phyloP scores from a whole-genome alignment of 148 eudicot genomes.

The Polygonum maritimum region DNA sequence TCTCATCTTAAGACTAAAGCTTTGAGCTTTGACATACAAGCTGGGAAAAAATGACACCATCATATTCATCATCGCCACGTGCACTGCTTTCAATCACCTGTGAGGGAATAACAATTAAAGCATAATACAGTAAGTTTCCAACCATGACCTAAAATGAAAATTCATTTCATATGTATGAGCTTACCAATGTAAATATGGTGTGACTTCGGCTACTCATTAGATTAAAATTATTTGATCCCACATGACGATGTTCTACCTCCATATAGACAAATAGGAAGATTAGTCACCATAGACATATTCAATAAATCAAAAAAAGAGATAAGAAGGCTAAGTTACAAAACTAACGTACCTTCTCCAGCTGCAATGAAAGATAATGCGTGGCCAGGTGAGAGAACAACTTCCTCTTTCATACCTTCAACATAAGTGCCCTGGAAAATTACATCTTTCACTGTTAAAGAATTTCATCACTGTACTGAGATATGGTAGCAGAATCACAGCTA shows the following conservation, averaged over 20 bases:
- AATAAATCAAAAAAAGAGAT: background rate
- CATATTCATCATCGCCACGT: constrained; percentile 46
- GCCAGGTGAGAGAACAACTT: constrained; percentile 75
- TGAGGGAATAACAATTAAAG: constrained; percentile 1
- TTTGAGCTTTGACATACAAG: constrained; percentile 29
- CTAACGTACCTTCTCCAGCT: constrained; percentile 64
- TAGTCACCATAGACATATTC: background rate
- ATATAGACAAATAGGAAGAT: background rate
- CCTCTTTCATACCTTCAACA: constrained; percentile 79
- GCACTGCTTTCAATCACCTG: constrained; percentile 75
- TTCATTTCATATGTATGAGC: background rate
- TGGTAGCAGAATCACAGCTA: background rate
- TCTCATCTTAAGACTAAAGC: background rate
- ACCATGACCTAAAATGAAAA: background rate
- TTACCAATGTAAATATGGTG: constrained; percentile 75
- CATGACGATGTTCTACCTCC: constrained; percentile 66
- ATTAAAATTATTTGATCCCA: constrained; percentile 76
- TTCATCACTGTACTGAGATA: background rate
- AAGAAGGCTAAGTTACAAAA: background rate
- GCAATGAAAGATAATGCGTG: constrained; percentile 78
- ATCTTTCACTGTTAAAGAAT: background rate
- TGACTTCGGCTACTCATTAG: constrained; percentile 83
- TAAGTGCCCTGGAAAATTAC: constrained; percentile 51
- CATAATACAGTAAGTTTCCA: background rate
- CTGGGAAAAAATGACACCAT: constrained; percentile 53